A percentile compares a stretch with the other conserved stretches of the same genome.
These are phyloP conservation scores for Lactarius sanguifluus DNA, from an alignment of 768 basidiomycete species.

Conservation along the genomic window DNA sequence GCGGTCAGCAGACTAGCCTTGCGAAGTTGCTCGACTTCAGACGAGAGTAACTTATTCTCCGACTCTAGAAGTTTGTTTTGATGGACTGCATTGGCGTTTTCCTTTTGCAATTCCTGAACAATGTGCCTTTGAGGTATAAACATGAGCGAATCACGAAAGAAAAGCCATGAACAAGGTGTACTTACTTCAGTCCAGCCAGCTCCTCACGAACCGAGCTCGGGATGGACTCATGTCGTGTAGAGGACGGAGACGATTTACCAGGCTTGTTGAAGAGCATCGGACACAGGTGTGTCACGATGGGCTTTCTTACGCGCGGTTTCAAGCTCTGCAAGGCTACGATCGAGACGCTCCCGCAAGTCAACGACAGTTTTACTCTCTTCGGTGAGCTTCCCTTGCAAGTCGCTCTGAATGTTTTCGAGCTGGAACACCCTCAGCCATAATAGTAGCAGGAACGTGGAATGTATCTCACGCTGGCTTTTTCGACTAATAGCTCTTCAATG, in stretches of 20 bases:
- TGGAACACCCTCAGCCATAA: conserved; percentile 6
- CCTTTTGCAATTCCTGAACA: conserved; percentile 84
- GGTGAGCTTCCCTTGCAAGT: conserved; percentile 14
- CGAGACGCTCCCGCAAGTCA: conserved; percentile 37
- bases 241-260: conserved; percentile 33
- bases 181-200: conserved; percentile 80
- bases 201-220: conserved; percentile 53
- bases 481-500: conserved; percentile 19
- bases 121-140: conserved; percentile 59
- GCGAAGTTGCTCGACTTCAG: conserved; percentile 70
- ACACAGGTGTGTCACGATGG: conserved; percentile 55
- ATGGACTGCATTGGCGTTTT: conserved; percentile 61
- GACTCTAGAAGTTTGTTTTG: conserved; percentile 70
- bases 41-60: conserved; percentile 68
- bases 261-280: conserved; percentile 40
- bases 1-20: conserved; percentile 46
- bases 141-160: conserved; percentile 7
- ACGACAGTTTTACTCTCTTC: conserved; percentile 19
- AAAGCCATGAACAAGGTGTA: conserved; percentile 7
- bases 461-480: conserved; percentile 25
- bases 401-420: conserved; percentile 19
- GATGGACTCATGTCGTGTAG: conserved; percentile 47
- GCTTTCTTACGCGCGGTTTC: conserved; percentile 56
- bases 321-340: conserved; percentile 50
- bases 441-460: background rate